Evolutionary conservation across 2,329 filamentous ascomycete species (phyloP).

Genomic region (Monilinia fructicola): DNA sequence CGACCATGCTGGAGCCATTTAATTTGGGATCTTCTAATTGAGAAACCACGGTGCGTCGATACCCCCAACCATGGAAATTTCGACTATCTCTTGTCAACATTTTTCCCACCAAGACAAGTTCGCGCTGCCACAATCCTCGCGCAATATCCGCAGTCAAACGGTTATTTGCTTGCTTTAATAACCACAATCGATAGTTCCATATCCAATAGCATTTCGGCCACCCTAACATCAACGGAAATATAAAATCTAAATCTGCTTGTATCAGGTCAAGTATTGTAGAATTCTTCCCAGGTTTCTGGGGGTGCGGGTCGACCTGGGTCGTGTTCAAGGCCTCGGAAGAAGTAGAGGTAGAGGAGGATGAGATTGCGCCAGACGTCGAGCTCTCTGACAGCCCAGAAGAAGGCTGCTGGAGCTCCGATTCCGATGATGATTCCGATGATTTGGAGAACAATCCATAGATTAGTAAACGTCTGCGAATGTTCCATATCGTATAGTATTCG

Average conservation of each 20-base stretch:
- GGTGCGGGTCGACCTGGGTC: conserved; percentile 50
- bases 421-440: conserved; percentile 52
- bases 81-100: conserved; percentile 84
- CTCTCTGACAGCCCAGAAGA: conserved; percentile 53
- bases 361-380: conserved; percentile 65
- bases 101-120: conserved; percentile 78
- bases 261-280: conserved; percentile 59
- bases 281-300: conserved; percentile 51
- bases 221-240: conserved; percentile 78
- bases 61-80: conserved; percentile 97
- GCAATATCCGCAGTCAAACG: conserved; percentile 58
- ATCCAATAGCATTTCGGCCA: conserved; percentile 99
- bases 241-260: conserved; percentile 73
- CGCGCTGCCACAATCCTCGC: conserved; percentile 74
- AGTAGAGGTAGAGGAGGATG: conserved; percentile 54
- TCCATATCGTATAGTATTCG: conserved; percentile 91
- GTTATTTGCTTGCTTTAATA: conserved; percentile 68
- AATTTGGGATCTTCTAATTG: conserved; percentile 64
- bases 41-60: conserved; percentile 76
- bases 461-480: conserved; percentile 74
- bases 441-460: conserved; percentile 56
- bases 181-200: conserved; percentile 93
- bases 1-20: conserved; percentile 62
- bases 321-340: conserved; percentile 53
- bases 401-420: conserved; percentile 56